These are phyloP conservation scores for Sphagnum tenellum DNA, from an alignment of 225 moss, liverwort and hornwort genomes.

Conservation along the genomic window DNA sequence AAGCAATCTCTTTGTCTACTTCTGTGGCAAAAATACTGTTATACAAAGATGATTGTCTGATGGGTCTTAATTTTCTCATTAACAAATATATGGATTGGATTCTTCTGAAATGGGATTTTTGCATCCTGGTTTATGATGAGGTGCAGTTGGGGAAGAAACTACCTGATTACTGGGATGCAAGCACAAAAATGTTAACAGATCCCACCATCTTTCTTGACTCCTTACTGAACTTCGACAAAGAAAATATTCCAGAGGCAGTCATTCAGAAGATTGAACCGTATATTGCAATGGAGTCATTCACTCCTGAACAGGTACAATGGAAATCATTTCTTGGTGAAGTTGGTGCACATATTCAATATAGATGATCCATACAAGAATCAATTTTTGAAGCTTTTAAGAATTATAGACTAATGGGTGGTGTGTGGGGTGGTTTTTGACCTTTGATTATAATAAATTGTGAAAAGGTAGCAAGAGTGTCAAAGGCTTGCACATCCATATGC, in stretches of 20 bases:
- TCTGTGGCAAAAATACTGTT: not conserved
- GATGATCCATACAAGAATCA: too few relatives aligned
- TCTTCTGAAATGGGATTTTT: not conserved
- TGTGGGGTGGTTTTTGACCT: not conserved
- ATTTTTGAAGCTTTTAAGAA: too few relatives aligned
- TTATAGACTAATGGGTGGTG: not conserved
- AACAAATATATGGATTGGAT: not conserved
- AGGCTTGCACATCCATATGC: conserved; percentile 90
- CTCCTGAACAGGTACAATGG: conserved; percentile 55
- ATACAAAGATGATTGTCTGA: too few relatives aligned
- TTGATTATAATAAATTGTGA: not conserved
- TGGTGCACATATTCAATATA: too few relatives aligned
- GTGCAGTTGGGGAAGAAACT: conserved; percentile 80
- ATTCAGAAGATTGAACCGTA: conserved; percentile 86
- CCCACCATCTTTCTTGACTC: conserved; percentile 79
- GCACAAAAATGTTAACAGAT: conserved; percentile 69
- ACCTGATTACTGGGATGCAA: conserved; percentile 88
- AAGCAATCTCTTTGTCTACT: not conserved
- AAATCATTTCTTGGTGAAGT: too few relatives aligned
- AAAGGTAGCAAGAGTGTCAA: conserved; percentile 82
- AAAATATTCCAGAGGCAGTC: conserved; percentile 67
- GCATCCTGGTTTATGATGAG: conserved; percentile 2
- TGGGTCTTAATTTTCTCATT: too few relatives aligned
- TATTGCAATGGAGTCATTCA: conserved; percentile 79
- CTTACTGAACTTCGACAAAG: conserved; percentile 75